Conservation (phyloP, 495 filamentous ascomycete species). For the Lentithecium fluviatile region DNA sequence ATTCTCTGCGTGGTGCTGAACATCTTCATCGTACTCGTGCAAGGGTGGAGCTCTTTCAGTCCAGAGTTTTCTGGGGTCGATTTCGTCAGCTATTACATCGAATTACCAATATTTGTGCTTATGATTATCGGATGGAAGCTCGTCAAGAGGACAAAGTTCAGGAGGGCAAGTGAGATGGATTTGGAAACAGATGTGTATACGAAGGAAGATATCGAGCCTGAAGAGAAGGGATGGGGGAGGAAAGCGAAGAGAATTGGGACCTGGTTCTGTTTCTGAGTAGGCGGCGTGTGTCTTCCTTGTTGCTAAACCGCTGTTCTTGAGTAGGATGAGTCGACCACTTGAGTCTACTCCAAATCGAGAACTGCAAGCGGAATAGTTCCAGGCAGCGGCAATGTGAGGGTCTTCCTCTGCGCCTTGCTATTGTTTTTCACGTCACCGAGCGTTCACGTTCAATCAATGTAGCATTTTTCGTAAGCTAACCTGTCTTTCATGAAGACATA, state of each 20-base stretch:
- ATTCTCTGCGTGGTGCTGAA: constrained; percentile 54
- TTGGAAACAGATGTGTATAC: constrained; percentile 54
- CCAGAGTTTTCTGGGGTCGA: constrained; percentile 51
- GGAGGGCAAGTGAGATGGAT: constrained; percentile 50
- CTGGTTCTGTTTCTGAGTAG: constrained; percentile 35
- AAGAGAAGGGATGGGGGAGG: constrained; percentile 27
- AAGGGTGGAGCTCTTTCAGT: constrained; percentile 60
- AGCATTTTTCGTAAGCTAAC: too few species aligned
- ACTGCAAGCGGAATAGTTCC: too few species aligned
- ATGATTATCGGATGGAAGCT: constrained; percentile 56
- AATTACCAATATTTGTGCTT: constrained; percentile 52
- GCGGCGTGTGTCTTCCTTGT: too few species aligned
- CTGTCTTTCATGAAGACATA: too few species aligned
- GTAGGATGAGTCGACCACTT: too few species aligned
- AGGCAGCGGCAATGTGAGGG: too few species aligned
- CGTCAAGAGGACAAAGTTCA: constrained; percentile 48
- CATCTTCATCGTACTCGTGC: constrained; percentile 56
- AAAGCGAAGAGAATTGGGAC: constrained; percentile 25
- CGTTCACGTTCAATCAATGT: too few species aligned
- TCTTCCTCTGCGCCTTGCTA: too few species aligned
- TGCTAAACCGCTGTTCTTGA: too few species aligned
- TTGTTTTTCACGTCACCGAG: too few species aligned
- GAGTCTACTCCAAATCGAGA: too few species aligned
- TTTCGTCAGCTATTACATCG: constrained; percentile 55
- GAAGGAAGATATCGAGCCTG: constrained; percentile 31